Conservation (phyloP, 495 filamentous ascomycete species). For the Daldinia childiae region DNA sequence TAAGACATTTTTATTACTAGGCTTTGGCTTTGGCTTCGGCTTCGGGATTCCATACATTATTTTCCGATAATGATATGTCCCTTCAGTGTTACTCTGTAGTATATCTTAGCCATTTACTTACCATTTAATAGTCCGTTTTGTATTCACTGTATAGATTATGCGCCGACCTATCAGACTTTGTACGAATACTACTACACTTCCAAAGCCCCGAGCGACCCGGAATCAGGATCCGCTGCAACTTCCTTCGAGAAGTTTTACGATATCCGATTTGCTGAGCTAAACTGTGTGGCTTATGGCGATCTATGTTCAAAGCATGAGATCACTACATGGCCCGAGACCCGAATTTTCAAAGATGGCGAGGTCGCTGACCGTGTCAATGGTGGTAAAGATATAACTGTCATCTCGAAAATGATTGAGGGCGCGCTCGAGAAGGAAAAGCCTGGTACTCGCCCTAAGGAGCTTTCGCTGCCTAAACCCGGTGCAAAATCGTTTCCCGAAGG, state of each 20-base stretch:
- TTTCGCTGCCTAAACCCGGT: constrained; percentile 54
- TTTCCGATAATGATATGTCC: constrained; percentile 5
- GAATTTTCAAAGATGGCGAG: constrained; percentile 84
- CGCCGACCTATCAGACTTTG: constrained; percentile 88
- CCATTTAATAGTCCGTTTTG: constrained; percentile 65
- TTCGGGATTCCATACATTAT: background rate
- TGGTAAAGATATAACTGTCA: constrained; percentile 64
- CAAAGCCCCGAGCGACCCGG: constrained; percentile 56
- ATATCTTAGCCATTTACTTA: constrained; percentile 18
- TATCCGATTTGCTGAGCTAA: constrained; percentile 85
- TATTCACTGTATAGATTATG: constrained; percentile 79
- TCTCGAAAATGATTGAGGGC: constrained; percentile 78
- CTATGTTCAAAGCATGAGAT: constrained; percentile 74
- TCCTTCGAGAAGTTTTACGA: constrained; percentile 78
- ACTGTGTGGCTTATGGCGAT: constrained; percentile 83
- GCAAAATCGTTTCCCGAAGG: constrained; percentile 33
- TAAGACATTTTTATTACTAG: constrained; percentile 29
- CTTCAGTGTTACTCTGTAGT: background rate
- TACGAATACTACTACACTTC: constrained; percentile 98
- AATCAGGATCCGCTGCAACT: constrained; percentile 30
- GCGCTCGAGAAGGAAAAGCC: constrained; percentile 80
- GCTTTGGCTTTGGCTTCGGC: background rate
- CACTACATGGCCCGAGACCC: constrained; percentile 74
- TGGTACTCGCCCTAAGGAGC: constrained; percentile 72
- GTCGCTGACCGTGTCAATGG: constrained; percentile 68